Evolutionary conservation across 495 filamentous ascomycete genomes (phyloP), one percentile per base, ranked within the genome.

Genomic region (Viridothelium virens): DNA sequence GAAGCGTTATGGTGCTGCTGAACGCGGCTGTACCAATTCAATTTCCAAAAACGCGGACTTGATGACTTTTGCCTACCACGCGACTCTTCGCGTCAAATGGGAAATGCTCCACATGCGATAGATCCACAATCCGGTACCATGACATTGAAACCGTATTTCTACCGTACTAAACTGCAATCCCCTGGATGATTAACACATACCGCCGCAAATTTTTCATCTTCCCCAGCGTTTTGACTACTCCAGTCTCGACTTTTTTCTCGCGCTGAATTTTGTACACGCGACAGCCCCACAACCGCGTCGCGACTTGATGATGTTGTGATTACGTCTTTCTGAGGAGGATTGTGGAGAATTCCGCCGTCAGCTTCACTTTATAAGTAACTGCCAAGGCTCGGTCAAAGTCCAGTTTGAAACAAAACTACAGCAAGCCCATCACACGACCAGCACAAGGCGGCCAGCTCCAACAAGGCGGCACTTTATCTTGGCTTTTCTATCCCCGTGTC

Each of bases 11-110:
- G 53, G 53, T 14, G 53, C 53, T 36, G 53, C 53, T 34, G 31
- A 33, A 59, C 53, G 53, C 53, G 53, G 53, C 31, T 59, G 53
- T 36, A 34, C 31, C 53, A 10, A 59, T 36, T 36, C 5, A 59
- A 59, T 59, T 59, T 59, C 53, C 53, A 34, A 59, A 59, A 59
- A 59, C 53, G 53, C 53, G 53, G 36, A 33, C 53, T 59, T 59
- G 31, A 59, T 59, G n/a, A 59, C 18, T 11, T 59, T 59, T 59
- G 53, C 31, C 53, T 9, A 31, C 10, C 53, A 59, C 53, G 53
- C 53, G 53, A 59, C n/a, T 59, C 31, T 36, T 9, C 53, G 53
- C 31, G 53, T n/a, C 14, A 7, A 10, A 53, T 53, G 12, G 18
- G n/a, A 53, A n/a, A 53, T 5, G 11, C n/a, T 53, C 31, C 18